Evolutionary conservation across 768 basidiomycete genomes (phyloP).

Genomic region (Strobilomyces dryophilus): DNA sequence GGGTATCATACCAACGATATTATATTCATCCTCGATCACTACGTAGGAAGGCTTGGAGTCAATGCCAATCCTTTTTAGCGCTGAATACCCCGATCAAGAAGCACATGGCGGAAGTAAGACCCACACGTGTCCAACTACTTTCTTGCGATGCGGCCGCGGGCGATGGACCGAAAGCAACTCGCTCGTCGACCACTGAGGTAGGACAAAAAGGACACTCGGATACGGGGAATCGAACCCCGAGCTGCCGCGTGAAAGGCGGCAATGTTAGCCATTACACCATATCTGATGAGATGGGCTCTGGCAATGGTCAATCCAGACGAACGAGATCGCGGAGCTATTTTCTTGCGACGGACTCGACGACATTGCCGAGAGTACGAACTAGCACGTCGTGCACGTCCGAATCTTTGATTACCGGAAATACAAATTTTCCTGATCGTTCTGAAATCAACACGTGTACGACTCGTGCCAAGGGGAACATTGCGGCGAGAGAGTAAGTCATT

Average conservation of each 20-base stretch:
- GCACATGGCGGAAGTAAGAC: no score
- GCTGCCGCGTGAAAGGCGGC: conserved; percentile 55
- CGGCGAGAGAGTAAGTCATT: not conserved
- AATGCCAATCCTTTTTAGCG: no score
- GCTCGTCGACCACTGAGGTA: not conserved
- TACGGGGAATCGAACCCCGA: conserved; percentile 36
- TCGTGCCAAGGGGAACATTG: not conserved
- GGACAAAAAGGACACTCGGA: conserved; percentile 18
- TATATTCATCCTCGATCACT: no score
- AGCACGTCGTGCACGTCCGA: not conserved
- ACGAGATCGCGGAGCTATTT: not conserved
- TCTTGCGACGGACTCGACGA: not conserved
- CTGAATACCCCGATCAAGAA: no score
- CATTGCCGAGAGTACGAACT: not conserved
- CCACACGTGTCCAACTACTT: not conserved
- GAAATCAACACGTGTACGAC: conserved; percentile 1
- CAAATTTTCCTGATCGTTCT: not conserved
- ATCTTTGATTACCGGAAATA: not conserved
- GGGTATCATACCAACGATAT: no score
- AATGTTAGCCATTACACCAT: conserved; percentile 69
- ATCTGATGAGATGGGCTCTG: conserved; percentile 28
- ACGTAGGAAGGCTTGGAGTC: no score
- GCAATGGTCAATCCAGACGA: no score
- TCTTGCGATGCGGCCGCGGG: not conserved
- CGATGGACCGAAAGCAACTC: no score